Conservation (phyloP, 176 grass and related monocot genomes). For the Phoenix roebelenii region DNA sequence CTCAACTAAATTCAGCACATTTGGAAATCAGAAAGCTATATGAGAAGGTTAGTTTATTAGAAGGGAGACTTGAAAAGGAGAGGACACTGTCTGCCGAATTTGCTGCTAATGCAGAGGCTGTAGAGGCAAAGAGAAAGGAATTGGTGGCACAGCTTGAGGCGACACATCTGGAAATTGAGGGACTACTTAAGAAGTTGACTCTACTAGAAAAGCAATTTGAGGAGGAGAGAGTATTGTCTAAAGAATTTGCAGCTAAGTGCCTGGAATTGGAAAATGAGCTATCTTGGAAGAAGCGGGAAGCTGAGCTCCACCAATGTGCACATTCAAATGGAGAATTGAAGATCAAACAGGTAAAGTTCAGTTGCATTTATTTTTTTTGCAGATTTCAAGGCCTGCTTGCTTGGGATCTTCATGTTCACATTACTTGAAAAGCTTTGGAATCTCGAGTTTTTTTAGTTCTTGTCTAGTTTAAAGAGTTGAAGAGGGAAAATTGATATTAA, state of each 20-base stretch:
- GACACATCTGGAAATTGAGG: background rate
- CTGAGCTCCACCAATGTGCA: background rate
- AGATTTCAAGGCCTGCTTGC: too few species aligned
- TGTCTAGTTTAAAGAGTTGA: too few species aligned
- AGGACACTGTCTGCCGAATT: background rate
- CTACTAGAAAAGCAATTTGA: slow-evolving; percentile 12
- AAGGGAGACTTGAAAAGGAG: background rate
- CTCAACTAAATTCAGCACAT: background rate
- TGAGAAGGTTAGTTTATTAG: background rate
- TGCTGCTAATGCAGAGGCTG: background rate
- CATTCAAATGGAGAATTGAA: slow-evolving; percentile 1
- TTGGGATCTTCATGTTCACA: too few species aligned
- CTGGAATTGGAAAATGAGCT: background rate
- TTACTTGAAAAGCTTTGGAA: too few species aligned
- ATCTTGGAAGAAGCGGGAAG: background rate
- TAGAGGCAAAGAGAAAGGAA: slow-evolving; percentile 7
- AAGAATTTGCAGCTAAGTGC: slow-evolving; percentile 1
- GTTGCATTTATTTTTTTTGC: background rate
- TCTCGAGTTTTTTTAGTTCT: too few species aligned
- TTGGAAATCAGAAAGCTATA: background rate
- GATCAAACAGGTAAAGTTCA: background rate
- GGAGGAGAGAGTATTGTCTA: background rate
- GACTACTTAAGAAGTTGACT: slow-evolving; percentile 1
- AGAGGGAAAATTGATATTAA: too few species aligned
- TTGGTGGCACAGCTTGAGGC: slow-evolving; percentile 3